Percentiles rank a stretch among this genome's conserved stretches.
phyloP scores from a whole-genome alignment of 805 yeast species.

The Nakazawaea ambrosiae region DNA sequence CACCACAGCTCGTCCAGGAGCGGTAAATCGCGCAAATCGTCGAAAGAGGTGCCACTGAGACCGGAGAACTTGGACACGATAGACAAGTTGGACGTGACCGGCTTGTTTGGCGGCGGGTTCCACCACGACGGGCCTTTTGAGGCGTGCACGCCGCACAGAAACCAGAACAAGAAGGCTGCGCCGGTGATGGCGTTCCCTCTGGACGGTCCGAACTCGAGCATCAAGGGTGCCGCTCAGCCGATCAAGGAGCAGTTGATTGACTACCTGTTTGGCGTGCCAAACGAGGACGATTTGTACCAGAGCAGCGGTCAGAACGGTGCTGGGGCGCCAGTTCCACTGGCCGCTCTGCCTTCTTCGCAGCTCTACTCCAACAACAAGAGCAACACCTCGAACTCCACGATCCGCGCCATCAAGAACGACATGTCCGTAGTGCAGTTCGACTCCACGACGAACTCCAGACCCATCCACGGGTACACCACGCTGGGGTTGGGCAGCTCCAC shows the following conservation, averaged over 20 bases:
- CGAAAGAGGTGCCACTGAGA: conserved; percentile 35
- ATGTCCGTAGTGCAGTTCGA: conserved; percentile 62
- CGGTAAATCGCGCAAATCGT: conserved; percentile 15
- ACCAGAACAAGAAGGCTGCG: conserved; percentile 64
- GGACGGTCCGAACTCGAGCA: conserved; percentile 88
- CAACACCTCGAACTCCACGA: conserved; percentile 17
- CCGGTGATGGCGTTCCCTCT: conserved; percentile 95
- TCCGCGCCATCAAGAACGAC: conserved; percentile 39
- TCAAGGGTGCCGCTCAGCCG: conserved; percentile 56
- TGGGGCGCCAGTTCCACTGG: not conserved
- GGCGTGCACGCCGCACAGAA: conserved; percentile 96
- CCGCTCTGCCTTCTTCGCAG: not conserved
- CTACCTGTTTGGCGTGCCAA: conserved; percentile 64
- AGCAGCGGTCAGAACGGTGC: not conserved
- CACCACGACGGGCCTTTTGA: conserved; percentile 99
- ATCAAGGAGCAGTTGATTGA: conserved; percentile 57
- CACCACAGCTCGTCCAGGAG: conserved; percentile 7
- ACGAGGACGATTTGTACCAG: conserved; percentile 13
- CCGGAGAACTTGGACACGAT: conserved; percentile 85
- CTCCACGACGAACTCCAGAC: conserved; percentile 56
- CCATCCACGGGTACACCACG: conserved; percentile 81
- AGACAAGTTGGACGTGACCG: conserved; percentile 93
- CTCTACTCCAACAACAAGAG: conserved; percentile 15
- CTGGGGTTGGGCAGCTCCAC: conserved; percentile 90
- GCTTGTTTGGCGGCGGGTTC: conserved; percentile 84